A percentile compares a stretch with the other conserved stretches of the same genome.
Evolutionary conservation across 805 yeast species (phyloP).

Genomic region (Teunomyces gatunensis): DNA sequence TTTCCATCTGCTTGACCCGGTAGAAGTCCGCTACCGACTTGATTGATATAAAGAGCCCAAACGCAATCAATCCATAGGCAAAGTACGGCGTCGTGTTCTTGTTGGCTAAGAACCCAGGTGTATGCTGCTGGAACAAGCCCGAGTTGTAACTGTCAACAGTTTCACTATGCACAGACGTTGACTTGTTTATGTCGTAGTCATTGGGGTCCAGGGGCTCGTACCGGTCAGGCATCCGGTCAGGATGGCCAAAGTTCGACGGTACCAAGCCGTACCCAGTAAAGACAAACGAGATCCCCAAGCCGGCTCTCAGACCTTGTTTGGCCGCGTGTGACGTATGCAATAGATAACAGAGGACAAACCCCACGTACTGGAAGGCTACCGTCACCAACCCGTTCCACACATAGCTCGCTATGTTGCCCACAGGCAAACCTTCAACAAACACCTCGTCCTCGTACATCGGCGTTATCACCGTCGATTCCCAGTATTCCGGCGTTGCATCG

Average conservation of each 20-base stretch:
- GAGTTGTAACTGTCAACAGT: constrained; percentile 29
- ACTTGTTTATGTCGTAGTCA: constrained; percentile 27
- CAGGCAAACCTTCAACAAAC: constrained; percentile 93
- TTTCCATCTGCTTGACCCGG: constrained; percentile 76
- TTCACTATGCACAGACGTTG: constrained; percentile 25
- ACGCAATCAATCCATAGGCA: constrained; percentile 59
- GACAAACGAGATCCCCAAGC: constrained; percentile 81
- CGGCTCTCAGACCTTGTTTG: constrained; percentile 90
- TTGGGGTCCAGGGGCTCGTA: constrained; percentile 36
- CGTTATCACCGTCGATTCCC: constrained; percentile 85
- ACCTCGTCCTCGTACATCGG: constrained; percentile 85
- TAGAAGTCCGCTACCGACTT: constrained; percentile 72
- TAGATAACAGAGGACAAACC: constrained; percentile 85
- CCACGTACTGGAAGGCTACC: constrained; percentile 89
- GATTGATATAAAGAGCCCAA: constrained; percentile 64
- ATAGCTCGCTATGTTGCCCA: constrained; percentile 85
- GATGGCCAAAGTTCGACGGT: constrained; percentile 39
- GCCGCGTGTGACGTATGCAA: constrained; percentile 97
- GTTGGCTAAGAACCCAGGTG: constrained; percentile 16
- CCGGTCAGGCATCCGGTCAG: constrained; percentile 31
- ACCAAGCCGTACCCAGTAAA: constrained; percentile 51
- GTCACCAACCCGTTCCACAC: constrained; percentile 88
- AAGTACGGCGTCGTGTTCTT: constrained; percentile 53
- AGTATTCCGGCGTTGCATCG: constrained; percentile 93
- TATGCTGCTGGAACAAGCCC: constrained; percentile 31